Percentiles rank a stretch among this genome's conserved stretches.
These are phyloP conservation scores for Coemansia sp. DNA, from an alignment of 192 early-diverging fungal genomes.

Conservation along the genomic window DNA sequence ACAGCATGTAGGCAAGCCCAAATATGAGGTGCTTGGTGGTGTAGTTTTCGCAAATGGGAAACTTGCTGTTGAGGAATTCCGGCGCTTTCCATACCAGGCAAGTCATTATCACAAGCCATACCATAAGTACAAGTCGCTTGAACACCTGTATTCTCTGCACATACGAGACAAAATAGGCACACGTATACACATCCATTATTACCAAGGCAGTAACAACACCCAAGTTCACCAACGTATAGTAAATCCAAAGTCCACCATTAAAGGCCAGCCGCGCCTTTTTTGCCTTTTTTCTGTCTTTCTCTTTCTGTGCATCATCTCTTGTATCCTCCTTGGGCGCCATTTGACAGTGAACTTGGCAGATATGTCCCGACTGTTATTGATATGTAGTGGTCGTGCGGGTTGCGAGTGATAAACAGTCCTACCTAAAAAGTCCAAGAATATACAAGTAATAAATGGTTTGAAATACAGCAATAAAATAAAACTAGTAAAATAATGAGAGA, in stretches of 20 bases:
- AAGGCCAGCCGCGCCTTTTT: neutral
- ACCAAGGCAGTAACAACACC: neutral
- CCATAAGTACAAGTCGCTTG: neutral
- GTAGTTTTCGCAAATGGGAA: neutral
- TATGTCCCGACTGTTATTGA: neutral
- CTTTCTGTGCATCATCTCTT: neutral
- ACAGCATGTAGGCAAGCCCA: neutral
- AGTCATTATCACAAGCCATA: neutral
- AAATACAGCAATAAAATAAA: neutral
- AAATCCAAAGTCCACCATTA: neutral
- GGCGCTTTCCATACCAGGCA: neutral
- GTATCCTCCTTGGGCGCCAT: neutral
- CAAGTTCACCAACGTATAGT: neutral
- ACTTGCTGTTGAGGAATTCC: neutral
- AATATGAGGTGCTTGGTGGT: neutral
- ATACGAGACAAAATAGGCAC: neutral
- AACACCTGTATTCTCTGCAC: neutral
- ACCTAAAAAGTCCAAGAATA: too few relatives aligned
- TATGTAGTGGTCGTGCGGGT: neutral
- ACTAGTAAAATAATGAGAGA: neutral
- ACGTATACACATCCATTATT: constrained; percentile 3
- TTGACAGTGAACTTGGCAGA: neutral
- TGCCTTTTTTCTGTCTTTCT: neutral
- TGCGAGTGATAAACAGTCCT: neutral
- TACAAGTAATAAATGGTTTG: neutral